Conservation (phyloP, 768 basidiomycete species). For the Lentinula raphanica region DNA sequence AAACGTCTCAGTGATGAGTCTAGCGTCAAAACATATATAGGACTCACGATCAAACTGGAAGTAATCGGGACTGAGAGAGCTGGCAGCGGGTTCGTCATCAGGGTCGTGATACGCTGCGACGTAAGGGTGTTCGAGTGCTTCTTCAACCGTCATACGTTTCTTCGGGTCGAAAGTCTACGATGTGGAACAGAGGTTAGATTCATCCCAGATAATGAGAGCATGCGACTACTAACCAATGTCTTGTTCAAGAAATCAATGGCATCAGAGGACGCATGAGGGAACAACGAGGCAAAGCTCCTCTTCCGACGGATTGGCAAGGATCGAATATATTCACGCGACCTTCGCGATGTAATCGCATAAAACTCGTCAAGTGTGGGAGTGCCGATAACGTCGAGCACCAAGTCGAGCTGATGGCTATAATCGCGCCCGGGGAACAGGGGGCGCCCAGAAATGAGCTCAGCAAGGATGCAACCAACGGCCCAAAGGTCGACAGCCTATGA, state of each 20-base stretch:
- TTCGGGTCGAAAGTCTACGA: constrained; percentile 79
- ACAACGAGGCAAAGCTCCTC: constrained; percentile 62
- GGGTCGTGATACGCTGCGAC: constrained; percentile 81
- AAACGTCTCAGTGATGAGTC: background rate
- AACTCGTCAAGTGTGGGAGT: constrained; percentile 90
- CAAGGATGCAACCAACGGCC: constrained; percentile 73
- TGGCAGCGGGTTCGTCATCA: constrained; percentile 82
- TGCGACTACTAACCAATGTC: constrained; percentile 63
- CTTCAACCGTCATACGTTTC: constrained; percentile 77
- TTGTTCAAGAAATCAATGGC: constrained; percentile 70
- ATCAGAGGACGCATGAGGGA: constrained; percentile 70
- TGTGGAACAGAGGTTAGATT: too few relatives aligned
- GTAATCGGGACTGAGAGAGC: constrained; percentile 75
- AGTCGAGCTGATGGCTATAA: constrained; percentile 83
- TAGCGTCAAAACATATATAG: background rate
- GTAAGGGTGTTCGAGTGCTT: constrained; percentile 81
- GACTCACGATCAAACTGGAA: constrained; percentile 79
- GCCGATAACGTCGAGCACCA: constrained; percentile 83
- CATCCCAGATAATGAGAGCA: too few relatives aligned
- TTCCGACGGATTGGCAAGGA: constrained; percentile 80
- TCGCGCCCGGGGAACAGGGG: constrained; percentile 86
- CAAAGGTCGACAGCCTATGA: constrained; percentile 63
- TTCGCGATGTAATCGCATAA: constrained; percentile 79
- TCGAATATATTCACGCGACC: constrained; percentile 85
- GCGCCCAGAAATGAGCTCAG: constrained; percentile 76